A percentile compares a stretch with the other conserved stretches of the same genome.
phyloP scores from a whole-genome alignment of 1,284 basidiomycete species.

The Cryptococcus sp. region DNA sequence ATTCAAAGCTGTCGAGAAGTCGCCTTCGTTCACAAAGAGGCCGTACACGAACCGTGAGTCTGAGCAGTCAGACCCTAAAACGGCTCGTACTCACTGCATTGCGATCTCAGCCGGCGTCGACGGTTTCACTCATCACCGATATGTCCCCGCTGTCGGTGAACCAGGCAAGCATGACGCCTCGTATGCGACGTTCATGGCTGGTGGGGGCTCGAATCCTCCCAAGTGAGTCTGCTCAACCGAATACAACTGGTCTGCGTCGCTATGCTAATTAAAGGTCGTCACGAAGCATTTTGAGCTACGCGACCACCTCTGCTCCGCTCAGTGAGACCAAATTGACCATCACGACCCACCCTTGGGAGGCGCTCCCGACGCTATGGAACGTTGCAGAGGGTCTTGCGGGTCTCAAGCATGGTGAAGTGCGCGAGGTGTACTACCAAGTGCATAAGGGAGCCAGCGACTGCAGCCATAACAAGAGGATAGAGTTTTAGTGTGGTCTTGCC shows the following conservation, averaged over 20 bases:
- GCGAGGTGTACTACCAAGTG: background rate
- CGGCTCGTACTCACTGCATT: background rate
- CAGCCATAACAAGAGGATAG: background rate
- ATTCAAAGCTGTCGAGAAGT: background rate
- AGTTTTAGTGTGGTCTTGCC: background rate
- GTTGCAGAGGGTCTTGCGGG: background rate
- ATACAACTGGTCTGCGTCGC: too few species aligned
- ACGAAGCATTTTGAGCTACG: background rate
- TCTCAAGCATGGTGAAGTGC: background rate
- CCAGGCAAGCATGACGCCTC: constrained; percentile 1
- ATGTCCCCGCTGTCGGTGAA: background rate
- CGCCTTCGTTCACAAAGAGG: background rate
- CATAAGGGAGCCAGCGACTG: background rate
- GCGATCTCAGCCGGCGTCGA: background rate
- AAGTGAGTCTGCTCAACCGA: background rate
- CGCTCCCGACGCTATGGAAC: background rate
- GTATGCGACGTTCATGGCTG: background rate
- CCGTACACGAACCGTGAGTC: background rate
- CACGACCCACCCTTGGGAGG: background rate
- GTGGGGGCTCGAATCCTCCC: background rate
- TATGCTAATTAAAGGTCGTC: background rate
- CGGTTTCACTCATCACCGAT: constrained; percentile 1
- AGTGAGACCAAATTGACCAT: background rate
- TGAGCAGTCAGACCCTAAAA: background rate
- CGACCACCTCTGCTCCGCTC: background rate